A percentile compares a stretch with the other conserved stretches of the same genome.
Evolutionary conservation across 495 filamentous ascomycete genomes (phyloP).

Genomic region (Evansstolkia leycettana): DNA sequence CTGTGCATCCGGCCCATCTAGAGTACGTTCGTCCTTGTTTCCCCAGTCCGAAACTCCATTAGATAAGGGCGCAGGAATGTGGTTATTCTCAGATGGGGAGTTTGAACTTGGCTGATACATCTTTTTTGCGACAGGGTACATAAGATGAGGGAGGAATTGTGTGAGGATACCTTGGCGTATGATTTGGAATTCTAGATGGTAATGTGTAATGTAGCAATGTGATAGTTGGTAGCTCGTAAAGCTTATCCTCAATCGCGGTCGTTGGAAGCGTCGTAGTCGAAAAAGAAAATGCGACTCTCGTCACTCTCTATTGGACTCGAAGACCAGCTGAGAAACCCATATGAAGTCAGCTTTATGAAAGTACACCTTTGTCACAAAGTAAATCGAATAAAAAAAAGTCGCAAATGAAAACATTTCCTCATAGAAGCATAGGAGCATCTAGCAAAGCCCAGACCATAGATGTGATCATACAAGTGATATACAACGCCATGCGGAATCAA

Average conservation of each 20-base stretch:
- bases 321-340: too few species aligned
- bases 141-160: slow-evolving; percentile 29
- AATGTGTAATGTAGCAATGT: neutral
- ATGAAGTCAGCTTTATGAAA: too few species aligned
- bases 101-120: slow-evolving; percentile 2
- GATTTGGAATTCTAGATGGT: slow-evolving; percentile 26
- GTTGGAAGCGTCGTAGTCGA: too few species aligned
- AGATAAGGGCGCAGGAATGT: too few species aligned
- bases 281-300: too few species aligned
- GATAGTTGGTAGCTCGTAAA: neutral
- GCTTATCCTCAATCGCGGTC: too few species aligned
- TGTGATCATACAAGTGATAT: neutral
- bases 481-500: neutral
- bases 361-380: too few species aligned
- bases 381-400: too few species aligned
- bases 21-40: slow-evolving; percentile 17
- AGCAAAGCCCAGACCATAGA: neutral
- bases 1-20: slow-evolving; percentile 25
- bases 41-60: too few species aligned
- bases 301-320: too few species aligned
- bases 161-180: slow-evolving; percentile 34
- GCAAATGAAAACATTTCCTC: too few species aligned
- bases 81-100: neutral
- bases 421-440: neutral
- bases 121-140: slow-evolving; percentile 16